A percentile compares a stretch with the other conserved stretches of the same genome.
These are phyloP conservation scores for Taiozyma sp. DNA, from an alignment of 1,139 yeast species.

Conservation along the genomic window DNA sequence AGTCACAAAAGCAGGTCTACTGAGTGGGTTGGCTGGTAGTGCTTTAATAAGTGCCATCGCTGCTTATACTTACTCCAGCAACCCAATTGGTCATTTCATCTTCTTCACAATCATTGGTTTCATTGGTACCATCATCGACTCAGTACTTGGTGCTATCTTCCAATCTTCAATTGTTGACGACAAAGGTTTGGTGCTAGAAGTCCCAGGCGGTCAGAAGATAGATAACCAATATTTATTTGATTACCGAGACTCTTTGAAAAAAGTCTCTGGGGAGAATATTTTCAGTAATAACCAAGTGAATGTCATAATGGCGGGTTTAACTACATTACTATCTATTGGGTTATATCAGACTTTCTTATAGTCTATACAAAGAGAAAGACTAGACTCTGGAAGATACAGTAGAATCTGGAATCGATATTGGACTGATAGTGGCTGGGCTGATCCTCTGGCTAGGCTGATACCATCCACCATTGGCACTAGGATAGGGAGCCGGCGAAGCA, in stretches of 20 bases:
- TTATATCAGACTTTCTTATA: conserved; percentile 19
- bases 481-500: conserved; percentile 65
- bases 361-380: neutral
- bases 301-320: conserved; percentile 30
- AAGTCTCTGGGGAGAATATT: conserved; percentile 26
- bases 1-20: conserved; percentile 34
- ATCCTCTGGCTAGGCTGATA: conserved; percentile 32
- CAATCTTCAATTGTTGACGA: conserved; percentile 33
- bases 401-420: neutral
- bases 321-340: conserved; percentile 27
- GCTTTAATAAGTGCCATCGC: conserved; percentile 30
- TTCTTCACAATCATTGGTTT: conserved; percentile 32
- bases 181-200: conserved; percentile 36
- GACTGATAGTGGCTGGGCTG: conserved; percentile 14
- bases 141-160: conserved; percentile 38
- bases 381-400: neutral
- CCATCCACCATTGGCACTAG: conserved; percentile 50
- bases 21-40: conserved; percentile 36
- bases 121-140: conserved; percentile 38
- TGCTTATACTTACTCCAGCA: conserved; percentile 13
- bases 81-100: conserved; percentile 21
- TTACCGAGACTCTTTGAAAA: conserved; percentile 10
- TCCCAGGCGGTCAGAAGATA: conserved; percentile 33
- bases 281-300: conserved; percentile 40
- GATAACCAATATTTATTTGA: conserved; percentile 7